A percentile compares a stretch with the other conserved stretches of the same genome.
phyloP scores from a whole-genome alignment of 2,329 filamentous ascomycete genomes.

The Ceratocystis lukuohia region DNA sequence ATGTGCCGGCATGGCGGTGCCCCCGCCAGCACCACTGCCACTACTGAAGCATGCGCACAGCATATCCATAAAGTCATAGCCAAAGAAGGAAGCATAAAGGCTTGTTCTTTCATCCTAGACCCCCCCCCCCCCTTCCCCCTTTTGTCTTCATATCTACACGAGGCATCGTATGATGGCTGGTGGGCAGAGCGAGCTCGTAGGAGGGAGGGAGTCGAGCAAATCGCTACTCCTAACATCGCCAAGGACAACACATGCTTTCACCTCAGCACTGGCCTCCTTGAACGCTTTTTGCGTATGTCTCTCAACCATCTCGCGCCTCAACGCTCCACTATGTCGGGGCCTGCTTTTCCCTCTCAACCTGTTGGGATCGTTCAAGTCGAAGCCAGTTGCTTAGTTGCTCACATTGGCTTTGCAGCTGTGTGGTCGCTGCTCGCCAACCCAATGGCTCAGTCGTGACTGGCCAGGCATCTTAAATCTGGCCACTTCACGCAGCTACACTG shows the following conservation, averaged over 20 bases:
- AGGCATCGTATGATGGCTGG: background rate
- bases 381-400: too few species aligned
- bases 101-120: background rate
- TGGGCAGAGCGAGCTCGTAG: background rate
- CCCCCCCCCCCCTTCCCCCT: background rate
- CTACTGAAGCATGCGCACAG: background rate
- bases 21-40: background rate
- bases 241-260: conserved; percentile 1
- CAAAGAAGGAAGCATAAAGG: background rate
- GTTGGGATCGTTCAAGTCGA: too few species aligned
- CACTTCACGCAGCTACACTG: background rate
- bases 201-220: background rate
- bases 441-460: too few species aligned
- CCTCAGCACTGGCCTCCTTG: background rate
- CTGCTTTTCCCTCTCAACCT: background rate
- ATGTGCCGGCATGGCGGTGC: background rate
- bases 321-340: background rate
- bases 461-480: background rate
- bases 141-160: background rate
- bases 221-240: background rate
- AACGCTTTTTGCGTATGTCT: background rate
- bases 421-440: too few species aligned
- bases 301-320: background rate
- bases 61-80: background rate
- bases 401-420: background rate